Evolutionary conservation across 306 rosid genomes (phyloP).

Genomic region (Pterocarpus santalinus): DNA sequence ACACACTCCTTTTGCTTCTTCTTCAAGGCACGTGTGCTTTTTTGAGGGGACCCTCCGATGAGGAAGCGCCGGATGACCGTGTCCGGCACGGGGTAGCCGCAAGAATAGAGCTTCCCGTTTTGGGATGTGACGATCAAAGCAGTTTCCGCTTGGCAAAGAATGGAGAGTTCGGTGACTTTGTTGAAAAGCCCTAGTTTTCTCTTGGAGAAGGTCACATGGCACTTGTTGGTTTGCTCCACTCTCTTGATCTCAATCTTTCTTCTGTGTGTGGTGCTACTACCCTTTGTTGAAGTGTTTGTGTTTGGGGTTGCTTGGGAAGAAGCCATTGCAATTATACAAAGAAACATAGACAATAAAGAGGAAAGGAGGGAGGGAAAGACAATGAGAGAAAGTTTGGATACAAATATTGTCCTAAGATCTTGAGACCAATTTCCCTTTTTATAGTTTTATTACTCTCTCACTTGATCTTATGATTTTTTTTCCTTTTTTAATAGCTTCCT

Average conservation of each 20-base stretch:
- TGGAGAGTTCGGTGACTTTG: slow-evolving; percentile 72
- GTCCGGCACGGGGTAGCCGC: slow-evolving; percentile 54
- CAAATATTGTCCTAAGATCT: no score
- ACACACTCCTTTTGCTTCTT: background rate
- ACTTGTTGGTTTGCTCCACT: slow-evolving; percentile 47
- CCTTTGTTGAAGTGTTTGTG: no score
- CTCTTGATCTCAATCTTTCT: slow-evolving; percentile 61
- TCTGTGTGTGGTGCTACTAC: slow-evolving; percentile 33
- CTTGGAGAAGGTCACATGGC: slow-evolving; percentile 67
- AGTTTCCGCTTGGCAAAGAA: slow-evolving; percentile 57
- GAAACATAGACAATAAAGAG: no score
- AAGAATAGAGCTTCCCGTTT: slow-evolving; percentile 56
- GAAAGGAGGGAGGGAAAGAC: no score
- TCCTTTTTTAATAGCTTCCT: no score
- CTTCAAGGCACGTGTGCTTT: background rate
- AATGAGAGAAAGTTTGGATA: no score
- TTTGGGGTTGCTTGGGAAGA: no score
- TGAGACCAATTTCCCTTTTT: no score
- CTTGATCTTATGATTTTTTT: no score
- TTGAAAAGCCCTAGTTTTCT: slow-evolving; percentile 67
- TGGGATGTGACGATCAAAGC: slow-evolving; percentile 63
- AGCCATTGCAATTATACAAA: no score
- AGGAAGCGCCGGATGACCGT: slow-evolving; percentile 19
- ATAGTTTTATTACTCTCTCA: no score
- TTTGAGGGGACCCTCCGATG: background rate